Conservation (phyloP, 2,329 filamentous ascomycete species). For the Alternaria viburni region DNA sequence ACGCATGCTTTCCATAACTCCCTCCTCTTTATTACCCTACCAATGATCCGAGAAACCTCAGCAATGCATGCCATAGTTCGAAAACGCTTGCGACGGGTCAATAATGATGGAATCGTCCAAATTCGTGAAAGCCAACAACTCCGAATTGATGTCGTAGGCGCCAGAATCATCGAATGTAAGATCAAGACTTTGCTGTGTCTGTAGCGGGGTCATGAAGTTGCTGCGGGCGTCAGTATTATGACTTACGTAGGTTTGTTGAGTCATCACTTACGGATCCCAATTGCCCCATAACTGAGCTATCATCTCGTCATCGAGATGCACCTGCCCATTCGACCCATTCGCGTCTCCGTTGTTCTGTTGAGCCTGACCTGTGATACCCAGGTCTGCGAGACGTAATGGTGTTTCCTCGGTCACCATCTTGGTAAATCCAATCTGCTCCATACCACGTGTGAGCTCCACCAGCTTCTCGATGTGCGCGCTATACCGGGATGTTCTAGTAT, state of each 20-base stretch:
- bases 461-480: constrained; percentile 35
- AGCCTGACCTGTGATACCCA: constrained; percentile 34
- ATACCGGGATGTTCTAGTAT: constrained; percentile 36
- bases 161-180: constrained; percentile 41
- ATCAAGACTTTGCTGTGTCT: constrained; percentile 42
- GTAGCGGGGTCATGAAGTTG: constrained; percentile 42
- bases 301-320: constrained; percentile 36
- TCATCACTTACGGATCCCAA: constrained; percentile 37
- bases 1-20: not conserved
- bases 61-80: constrained; percentile 1
- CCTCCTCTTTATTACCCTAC: not conserved
- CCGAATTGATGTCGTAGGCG: constrained; percentile 39
- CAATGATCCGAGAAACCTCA: not conserved
- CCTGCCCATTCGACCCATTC: constrained; percentile 7
- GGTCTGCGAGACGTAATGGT: constrained; percentile 37
- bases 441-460: constrained; percentile 27
- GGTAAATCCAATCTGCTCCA: constrained; percentile 46
- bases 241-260: not conserved
- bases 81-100: constrained; percentile 32
- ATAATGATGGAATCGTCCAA: constrained; percentile 40
- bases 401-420: constrained; percentile 45
- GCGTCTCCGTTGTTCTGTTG: not conserved
- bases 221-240: constrained; percentile 14
- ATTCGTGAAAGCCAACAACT: constrained; percentile 39
- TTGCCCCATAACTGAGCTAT: constrained; percentile 42